Base-by-base conservation (phyloP, 1,284 basidiomycete species). In the Heimioporus retisporus region DNA sequence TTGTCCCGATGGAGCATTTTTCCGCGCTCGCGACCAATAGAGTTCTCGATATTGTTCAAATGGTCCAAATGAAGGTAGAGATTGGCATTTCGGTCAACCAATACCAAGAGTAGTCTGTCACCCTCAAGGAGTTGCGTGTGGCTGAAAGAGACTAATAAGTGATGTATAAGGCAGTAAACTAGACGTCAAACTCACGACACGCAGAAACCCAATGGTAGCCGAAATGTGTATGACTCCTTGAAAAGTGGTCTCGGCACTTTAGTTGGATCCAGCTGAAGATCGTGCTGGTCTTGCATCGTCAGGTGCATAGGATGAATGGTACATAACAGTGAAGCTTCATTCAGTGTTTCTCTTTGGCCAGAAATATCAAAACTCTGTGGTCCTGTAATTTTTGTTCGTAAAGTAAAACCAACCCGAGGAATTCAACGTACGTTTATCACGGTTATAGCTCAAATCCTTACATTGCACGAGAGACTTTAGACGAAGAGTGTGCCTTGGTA, bases 1-100 rank as follows among this genome's bases (percentile, higher is more conserved):
- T 84, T 86, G 58, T 83, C 82, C 11, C 79, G 80, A 60, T 82
- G 72, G 19, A 88, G 70, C 8, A 60, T 59, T 68, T 83, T 84
- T 60, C 79, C 79, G 1, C 65, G 60, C 1, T 66, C 61, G 21
- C 68, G 70, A 18, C 68, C 64, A 15, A 84, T 71, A 0, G 84
- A 80, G 25, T 68, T 66, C 18, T 79, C 78, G 6, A 88, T 75
- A 15, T 18, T 70, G 7, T 65, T 62, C 0, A 81, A 65, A 3
- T 65, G 69, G 15, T 87, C 86, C 16, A 85, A 65, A 64, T 81
- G 82, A 10, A 89, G 71, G n/a, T 71, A 60, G 13, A 83, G 67
- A 16, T 79, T 74, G 7, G 72, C 76, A 3, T 67, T 61, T 1
- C 63, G 66, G 55, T 83, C 82, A 35, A 78, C 77, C 15, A 84